Base-by-base conservation (phyloP, 1,139 yeast genomes). In the Kazachstania sp. region DNA sequence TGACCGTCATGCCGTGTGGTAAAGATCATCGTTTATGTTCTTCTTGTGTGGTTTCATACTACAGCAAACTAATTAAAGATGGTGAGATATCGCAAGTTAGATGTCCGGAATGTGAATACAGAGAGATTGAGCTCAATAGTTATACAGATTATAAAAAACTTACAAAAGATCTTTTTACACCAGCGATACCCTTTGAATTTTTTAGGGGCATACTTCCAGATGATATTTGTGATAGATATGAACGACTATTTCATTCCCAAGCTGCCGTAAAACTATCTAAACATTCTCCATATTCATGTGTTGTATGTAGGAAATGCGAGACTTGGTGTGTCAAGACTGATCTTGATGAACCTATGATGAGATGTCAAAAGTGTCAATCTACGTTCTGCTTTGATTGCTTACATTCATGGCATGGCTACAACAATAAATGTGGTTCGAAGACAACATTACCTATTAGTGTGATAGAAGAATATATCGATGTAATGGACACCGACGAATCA, bases 381-480 rank as follows among this genome's bases (percentile, higher is more conserved):
- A 82, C 84, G 2, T 82, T 79, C 56, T 82, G 88, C 58, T 70
- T 71, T 51, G 71, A 71, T 34, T 82, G 88, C 60, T 64, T 71
- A 13, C 79, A 76, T 52, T 77, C 85, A 2, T 81, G 85, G 82
- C 90, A 82, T 63, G 85, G 86, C 2, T 65, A 73, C 18, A 72
- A 69, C 48, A 73, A 75, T 46, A 56, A 62, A 26, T 79, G 85
- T 57, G 69, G 71, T 15, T 62, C 57, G 38, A 62, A 61, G 37
- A 48, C 67, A 20, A 63, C 58, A 1, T 72, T 81, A 4, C 75
- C 83, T 0, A 51, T 53, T 1, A 74, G 68, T 3, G 71, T 70
- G 2, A 54, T 81, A 13, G 71, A 72, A 44, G 52, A 54, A 13
- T 65, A 71, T 44, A 48, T 79, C 66, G 73, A 60, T 65, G 47